phyloP scores from a whole-genome alignment of 1,284 basidiomycete genomes.

The Puccinia coronata region DNA sequence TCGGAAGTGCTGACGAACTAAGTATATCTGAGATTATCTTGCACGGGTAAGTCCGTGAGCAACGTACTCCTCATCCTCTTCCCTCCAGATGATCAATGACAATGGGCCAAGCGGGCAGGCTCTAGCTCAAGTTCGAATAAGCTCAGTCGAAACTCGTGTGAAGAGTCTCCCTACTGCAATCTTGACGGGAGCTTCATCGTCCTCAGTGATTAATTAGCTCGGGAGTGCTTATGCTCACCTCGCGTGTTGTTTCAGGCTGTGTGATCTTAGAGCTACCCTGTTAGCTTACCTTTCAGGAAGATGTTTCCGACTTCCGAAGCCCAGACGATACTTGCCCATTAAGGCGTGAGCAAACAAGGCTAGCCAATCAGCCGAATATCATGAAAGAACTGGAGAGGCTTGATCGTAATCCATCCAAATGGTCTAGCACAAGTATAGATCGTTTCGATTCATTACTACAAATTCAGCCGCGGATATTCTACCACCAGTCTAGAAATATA shows the following conservation, averaged over 20 bases:
- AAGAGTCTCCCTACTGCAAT: neutral
- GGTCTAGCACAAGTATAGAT: constrained; percentile 63
- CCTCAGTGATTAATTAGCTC: neutral
- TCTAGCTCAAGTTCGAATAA: neutral
- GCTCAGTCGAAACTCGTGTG: neutral
- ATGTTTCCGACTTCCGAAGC: neutral
- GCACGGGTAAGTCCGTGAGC: constrained; percentile 50
- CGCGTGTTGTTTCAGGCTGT: neutral
- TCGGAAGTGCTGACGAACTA: too few relatives aligned
- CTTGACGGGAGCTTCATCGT: neutral
- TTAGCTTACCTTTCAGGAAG: neutral
- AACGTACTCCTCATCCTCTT: constrained; percentile 43
- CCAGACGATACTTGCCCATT: neutral
- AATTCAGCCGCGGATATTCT: constrained; percentile 60
- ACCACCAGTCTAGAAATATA: constrained; percentile 43
- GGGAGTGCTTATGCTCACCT: neutral
- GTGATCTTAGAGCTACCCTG: neutral
- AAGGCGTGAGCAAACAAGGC: constrained; percentile 59
- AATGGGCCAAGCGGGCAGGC: too few relatives aligned
- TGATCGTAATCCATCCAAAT: constrained; percentile 63
- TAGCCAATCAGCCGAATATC: constrained; percentile 62
- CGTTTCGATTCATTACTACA: constrained; percentile 63
- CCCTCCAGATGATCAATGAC: constrained; percentile 40
- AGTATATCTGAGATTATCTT: constrained; percentile 36
- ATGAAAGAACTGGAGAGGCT: constrained; percentile 62